Base-by-base conservation (phyloP, 2,329 filamentous ascomycete genomes). In the Aureobasidium pullulans region DNA sequence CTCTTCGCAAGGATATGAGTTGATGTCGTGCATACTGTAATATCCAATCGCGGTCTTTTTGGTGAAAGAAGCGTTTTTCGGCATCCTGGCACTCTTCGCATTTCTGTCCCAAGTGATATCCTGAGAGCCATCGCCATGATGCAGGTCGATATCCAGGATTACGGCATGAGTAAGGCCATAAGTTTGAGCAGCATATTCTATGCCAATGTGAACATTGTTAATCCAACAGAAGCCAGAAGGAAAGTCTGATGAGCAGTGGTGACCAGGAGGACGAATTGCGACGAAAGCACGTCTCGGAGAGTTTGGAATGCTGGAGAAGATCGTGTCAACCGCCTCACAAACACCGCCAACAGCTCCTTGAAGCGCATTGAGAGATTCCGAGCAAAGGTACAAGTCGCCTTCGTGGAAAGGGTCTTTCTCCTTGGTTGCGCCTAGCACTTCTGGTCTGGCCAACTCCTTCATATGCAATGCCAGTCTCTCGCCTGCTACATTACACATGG, bases 141-240 rank as follows among this genome's bases (percentile, higher is more conserved):
- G 91, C 23, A 96, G 79, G 71, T 96, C 90, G 70, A 96, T 93
- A 69, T 96, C 91, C 64, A 96, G 84, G 62, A 96, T 97, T 10
- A 90, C 94, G 0, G 92, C 93, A 71, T 99, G 94, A 0, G 93
- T 97, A 31, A 97, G 76, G 0, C 88, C 91, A 69, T 99, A 88
- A 40, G 82, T 83, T 63, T 93, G 84, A 19, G 90, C 86, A 10
- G 87, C 93, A 71, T 99, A 89, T 72, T 95, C 89, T 64, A 99
- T 96, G 0, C 93, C 94, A 23, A 99, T 90, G 69, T 97, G 93
- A 0, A 99, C 91, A 70, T 99, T 99, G 73, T 99, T 99, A 53
- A 99, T 77, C 93, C 94, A 99, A 76, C 94, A 99, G 70, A 99
- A 99, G 0, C 94, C 94, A 2, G 93, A 96, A 0, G 94, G 94